Conservation (phyloP, 1,139 yeast species). For the Kodamaea sp. region DNA sequence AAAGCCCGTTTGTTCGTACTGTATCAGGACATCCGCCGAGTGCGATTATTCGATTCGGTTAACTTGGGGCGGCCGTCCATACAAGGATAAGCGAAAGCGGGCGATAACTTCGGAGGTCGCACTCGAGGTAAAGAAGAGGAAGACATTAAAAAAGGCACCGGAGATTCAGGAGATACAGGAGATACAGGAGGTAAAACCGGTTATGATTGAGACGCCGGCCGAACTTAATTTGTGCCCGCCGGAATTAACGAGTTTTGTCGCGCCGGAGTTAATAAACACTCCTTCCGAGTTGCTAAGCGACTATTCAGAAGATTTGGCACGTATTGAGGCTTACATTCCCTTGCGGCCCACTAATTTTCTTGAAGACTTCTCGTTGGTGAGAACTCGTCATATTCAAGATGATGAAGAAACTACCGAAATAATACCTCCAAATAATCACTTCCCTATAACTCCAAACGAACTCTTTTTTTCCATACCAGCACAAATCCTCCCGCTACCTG, state of each 20-base stretch:
- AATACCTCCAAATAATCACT: not conserved
- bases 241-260: too few species aligned
- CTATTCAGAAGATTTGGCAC: conserved; percentile 18
- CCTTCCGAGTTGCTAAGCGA: conserved; percentile 5
- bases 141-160: not conserved
- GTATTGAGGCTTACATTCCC: conserved; percentile 14
- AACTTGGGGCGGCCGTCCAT: conserved; percentile 80
- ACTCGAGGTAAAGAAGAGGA: conserved; percentile 1
- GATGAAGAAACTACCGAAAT: conserved; percentile 11
- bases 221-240: too few species aligned
- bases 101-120: conserved; percentile 6
- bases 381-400: conserved; percentile 4
- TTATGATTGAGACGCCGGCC: too few species aligned
- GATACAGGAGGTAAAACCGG: not conserved
- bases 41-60: conserved; percentile 68
- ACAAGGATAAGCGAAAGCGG: conserved; percentile 34
- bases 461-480: conserved; percentile 38
- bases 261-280: not conserved
- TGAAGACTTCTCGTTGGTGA: conserved; percentile 9
- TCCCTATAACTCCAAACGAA: conserved; percentile 10
- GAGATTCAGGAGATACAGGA: not conserved
- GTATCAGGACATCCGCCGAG: conserved; percentile 40
- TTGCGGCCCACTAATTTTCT: conserved; percentile 10
- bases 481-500: conserved; percentile 52
- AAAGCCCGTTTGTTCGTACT: conserved; percentile 62